Percentiles rank a stretch among this genome's conserved stretches.
Evolutionary conservation across 305 asterid species (phyloP).

Genomic region (Solanum aculeatissimum): DNA sequence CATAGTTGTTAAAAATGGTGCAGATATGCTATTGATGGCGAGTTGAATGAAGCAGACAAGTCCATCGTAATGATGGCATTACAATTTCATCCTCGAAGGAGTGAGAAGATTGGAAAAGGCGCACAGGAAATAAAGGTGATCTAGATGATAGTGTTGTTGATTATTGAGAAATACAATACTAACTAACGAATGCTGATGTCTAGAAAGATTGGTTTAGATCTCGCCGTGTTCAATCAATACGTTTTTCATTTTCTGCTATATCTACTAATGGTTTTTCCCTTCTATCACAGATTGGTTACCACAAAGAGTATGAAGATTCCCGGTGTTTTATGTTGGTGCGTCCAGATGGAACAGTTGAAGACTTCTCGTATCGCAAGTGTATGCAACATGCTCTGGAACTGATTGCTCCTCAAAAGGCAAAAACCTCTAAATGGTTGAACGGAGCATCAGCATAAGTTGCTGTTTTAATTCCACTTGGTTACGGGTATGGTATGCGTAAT

Average conservation of each 20-base stretch:
- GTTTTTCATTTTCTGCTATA: not conserved
- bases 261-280: not conserved
- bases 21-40: constrained; percentile 42
- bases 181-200: not conserved
- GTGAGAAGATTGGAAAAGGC: constrained; percentile 63
- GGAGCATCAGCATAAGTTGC: not conserved
- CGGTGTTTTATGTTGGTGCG: constrained; percentile 65
- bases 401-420: constrained; percentile 35
- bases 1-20: not conserved
- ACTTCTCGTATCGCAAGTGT: constrained; percentile 79
- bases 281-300: constrained; percentile 52
- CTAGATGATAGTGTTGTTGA: not conserved
- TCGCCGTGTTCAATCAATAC: not conserved
- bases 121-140: constrained; percentile 60
- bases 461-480: not conserved
- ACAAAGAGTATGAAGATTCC: constrained; percentile 42
- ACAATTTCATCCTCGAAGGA: constrained; percentile 58
- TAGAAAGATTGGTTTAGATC: not conserved
- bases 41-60: constrained; percentile 47
- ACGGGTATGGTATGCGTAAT: not conserved
- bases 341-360: constrained; percentile 67
- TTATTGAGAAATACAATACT: not conserved
- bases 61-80: constrained; percentile 47
- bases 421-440: constrained; percentile 21
- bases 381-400: constrained; percentile 41